These are phyloP conservation scores for Ligustrum vulgare DNA, from an alignment of 257 asterid species.

Conservation along the genomic window DNA sequence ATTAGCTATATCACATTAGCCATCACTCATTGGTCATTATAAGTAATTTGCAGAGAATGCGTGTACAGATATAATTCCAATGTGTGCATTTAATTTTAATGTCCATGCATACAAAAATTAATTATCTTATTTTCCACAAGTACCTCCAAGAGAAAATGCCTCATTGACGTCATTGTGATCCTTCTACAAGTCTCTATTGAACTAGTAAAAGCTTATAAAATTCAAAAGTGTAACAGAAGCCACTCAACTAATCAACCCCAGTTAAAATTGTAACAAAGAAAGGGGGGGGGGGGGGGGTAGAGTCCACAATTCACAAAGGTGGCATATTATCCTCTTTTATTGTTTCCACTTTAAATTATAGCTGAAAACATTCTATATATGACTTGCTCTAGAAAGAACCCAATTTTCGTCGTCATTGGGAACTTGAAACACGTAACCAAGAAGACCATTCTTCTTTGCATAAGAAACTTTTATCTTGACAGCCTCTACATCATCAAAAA, in stretches of 20 bases:
- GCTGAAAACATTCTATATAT: slow-evolving; percentile 2
- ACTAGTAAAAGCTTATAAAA: too few relatives aligned
- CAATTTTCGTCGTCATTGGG: slow-evolving; percentile 30
- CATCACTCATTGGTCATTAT: not conserved
- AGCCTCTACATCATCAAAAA: slow-evolving; percentile 40
- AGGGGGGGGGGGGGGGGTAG: too few relatives aligned
- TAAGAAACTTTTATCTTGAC: slow-evolving; percentile 38
- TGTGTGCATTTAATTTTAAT: too few relatives aligned
- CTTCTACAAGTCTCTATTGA: not conserved
- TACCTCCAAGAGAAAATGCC: not conserved
- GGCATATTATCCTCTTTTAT: not conserved
- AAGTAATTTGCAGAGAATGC: not conserved
- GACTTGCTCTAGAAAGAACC: slow-evolving; percentile 38
- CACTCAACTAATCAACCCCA: too few relatives aligned
- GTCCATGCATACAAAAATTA: too few relatives aligned
- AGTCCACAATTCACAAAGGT: too few relatives aligned
- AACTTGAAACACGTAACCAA: slow-evolving; percentile 33
- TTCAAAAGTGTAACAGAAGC: too few relatives aligned
- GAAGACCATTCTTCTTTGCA: slow-evolving; percentile 37
- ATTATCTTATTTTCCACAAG: too few relatives aligned
- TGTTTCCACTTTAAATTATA: not conserved
- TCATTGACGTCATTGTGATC: not conserved
- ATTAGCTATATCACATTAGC: not conserved
- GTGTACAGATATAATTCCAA: not conserved
- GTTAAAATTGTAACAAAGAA: too few relatives aligned